Base-by-base conservation (phyloP, 1,284 basidiomycete species). In the Mycena sp. region DNA sequence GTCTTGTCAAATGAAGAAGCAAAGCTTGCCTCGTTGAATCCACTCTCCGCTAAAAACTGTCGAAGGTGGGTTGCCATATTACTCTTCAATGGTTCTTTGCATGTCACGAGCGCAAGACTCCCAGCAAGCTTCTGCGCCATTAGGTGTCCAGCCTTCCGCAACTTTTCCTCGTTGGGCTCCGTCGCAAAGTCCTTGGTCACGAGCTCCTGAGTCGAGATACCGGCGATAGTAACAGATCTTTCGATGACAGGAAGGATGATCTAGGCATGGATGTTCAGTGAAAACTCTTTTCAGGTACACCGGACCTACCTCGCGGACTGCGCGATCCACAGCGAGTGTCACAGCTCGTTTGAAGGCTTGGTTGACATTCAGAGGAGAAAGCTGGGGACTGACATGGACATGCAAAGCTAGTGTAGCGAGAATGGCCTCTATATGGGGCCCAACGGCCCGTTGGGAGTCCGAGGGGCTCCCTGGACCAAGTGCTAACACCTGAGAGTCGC, bases 121-220 rank as follows among this genome's bases (percentile, higher is more conserved):
- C 97, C 97, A 19, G 98, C 98, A 55, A 99, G 87, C 76, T 95
- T 98, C 78, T 96, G 95, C 2, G 96, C 96, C 96, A 99, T 99
- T 57, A 96, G 80, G 76, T 99, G 96, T 7, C 94, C 95, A 14
- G 98, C 95, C 73, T 92, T 91, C 45, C 95, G 90, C 75, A 99
- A 81, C 78, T 93, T 97, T 52, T 92, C 88, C 73, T 99, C 96
- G 74, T 94, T 95, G 19, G 90, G 83, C 70, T 99, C 98, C 67
- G 95, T 96, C 3, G 94, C 96, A 72, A 98, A 99, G 78, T 99
- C 98, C 80, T 99, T 99, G 63, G 91, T 87, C 29, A 98, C 94
- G 10, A 99, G 84, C 77, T 99, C 98, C 41, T 96, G 87, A 17
- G 97, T 98, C 21, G 98, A 99, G 70, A 99, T 98, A 30, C 96